These are phyloP conservation scores for Globisporangium apiculatum DNA, from an alignment of 352 stramenopile genomes.

Conservation along the genomic window DNA sequence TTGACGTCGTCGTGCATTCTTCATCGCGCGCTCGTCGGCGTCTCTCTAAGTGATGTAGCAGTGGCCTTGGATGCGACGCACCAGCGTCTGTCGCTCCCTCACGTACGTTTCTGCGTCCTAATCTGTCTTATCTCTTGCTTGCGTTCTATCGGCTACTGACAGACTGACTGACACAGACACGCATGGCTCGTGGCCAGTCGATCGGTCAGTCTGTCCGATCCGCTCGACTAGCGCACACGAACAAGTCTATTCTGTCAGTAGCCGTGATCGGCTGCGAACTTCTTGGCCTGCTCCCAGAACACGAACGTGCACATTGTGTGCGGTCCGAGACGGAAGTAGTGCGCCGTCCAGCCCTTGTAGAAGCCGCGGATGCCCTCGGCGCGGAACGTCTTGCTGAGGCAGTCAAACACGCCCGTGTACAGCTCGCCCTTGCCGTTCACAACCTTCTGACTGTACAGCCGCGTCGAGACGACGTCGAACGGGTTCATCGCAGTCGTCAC, in stretches of 20 bases:
- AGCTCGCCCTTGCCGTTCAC: slow-evolving; percentile 80
- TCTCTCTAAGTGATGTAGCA: too few species aligned
- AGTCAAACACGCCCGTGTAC: slow-evolving; percentile 72
- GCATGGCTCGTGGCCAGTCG: too few species aligned
- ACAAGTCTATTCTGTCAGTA: slow-evolving; percentile 26
- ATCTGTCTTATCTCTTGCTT: too few species aligned
- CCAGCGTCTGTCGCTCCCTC: too few species aligned
- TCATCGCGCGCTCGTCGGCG: too few species aligned
- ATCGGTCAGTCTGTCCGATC: too few species aligned
- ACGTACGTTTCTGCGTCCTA: too few species aligned
- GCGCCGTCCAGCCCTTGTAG: slow-evolving; percentile 83
- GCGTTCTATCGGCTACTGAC: too few species aligned
- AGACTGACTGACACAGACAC: too few species aligned
- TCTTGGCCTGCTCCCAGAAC: slow-evolving; percentile 83
- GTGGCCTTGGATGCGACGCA: too few species aligned
- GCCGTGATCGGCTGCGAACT: slow-evolving; percentile 48
- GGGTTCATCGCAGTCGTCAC: slow-evolving; percentile 86
- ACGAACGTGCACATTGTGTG: slow-evolving; percentile 86
- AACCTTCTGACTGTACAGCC: slow-evolving; percentile 84
- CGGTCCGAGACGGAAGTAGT: slow-evolving; percentile 82
- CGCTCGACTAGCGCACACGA: too few species aligned
- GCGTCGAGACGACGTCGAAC: slow-evolving; percentile 84
- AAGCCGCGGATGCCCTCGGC: slow-evolving; percentile 73
- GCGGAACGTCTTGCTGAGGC: slow-evolving; percentile 72
- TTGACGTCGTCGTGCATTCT: too few species aligned